Evolutionary conservation across 805 yeast genomes (phyloP).

Genomic region (Teunomyces tritomae): DNA sequence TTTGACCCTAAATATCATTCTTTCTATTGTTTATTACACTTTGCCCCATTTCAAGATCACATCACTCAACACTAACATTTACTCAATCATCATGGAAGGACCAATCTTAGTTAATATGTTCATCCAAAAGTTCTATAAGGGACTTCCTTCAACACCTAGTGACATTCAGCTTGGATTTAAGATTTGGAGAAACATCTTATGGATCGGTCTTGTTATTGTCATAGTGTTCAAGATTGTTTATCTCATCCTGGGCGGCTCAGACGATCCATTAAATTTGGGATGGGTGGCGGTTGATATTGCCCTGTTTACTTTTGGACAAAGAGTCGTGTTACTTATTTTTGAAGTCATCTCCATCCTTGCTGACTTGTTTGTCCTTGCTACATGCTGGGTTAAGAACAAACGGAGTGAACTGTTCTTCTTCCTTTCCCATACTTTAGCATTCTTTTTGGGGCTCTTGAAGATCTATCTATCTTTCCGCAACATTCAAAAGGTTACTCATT

Average conservation of each 20-base stretch:
- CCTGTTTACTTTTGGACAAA: constrained; percentile 1
- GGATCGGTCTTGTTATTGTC: constrained; percentile 2
- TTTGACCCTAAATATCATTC: background rate
- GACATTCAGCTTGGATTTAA: background rate
- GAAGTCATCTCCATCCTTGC: background rate
- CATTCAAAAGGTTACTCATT: background rate
- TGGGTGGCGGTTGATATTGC: background rate
- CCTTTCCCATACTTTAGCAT: background rate
- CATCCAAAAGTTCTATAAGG: background rate
- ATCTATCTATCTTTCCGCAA: background rate
- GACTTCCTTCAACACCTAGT: background rate
- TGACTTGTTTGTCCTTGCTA: constrained; percentile 1
- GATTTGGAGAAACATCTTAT: background rate
- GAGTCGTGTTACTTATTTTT: background rate
- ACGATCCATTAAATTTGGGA: constrained; percentile 1
- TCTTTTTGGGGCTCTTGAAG: background rate
- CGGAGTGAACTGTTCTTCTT: constrained; percentile 2
- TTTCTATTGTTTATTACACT: constrained; percentile 1
- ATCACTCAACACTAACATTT: background rate
- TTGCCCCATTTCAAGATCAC: background rate
- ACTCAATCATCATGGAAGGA: background rate
- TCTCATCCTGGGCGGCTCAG: background rate
- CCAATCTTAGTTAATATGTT: background rate
- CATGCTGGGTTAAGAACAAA: constrained; percentile 2
- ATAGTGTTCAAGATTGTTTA: background rate